These are phyloP conservation scores for Otatea glauca DNA, from an alignment of 176 grass and related monocot genomes.

Conservation along the genomic window DNA sequence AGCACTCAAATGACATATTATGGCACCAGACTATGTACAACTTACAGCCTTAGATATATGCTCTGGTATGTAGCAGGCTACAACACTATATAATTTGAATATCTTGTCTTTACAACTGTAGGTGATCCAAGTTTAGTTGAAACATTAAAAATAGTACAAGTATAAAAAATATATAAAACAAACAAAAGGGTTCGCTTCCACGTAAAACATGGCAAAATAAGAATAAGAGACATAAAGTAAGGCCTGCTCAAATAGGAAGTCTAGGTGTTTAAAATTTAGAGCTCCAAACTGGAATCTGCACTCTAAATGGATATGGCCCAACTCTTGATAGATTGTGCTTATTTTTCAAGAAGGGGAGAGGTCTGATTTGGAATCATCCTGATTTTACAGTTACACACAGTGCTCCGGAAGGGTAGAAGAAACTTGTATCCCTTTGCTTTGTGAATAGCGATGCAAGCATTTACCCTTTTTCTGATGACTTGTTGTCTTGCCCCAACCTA, in stretches of 20 bases:
- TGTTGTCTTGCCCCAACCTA: background rate
- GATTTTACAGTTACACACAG: background rate
- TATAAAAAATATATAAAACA: background rate
- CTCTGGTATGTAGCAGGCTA: background rate
- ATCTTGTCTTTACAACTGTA: background rate
- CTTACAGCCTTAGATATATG: background rate
- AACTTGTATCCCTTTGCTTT: background rate
- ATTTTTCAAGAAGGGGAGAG: background rate
- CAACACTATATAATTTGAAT: background rate
- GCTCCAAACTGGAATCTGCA: background rate
- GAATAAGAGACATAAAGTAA: background rate
- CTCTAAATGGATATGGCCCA: background rate
- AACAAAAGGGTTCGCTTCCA: background rate
- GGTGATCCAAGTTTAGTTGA: background rate
- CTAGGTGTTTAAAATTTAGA: background rate
- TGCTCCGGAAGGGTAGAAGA: background rate
- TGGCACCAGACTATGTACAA: background rate
- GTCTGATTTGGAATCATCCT: background rate
- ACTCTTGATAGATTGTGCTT: slow-evolving; percentile 2
- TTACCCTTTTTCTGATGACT: slow-evolving; percentile 13
- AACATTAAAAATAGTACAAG: background rate
- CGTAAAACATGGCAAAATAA: background rate
- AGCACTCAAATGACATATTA: slow-evolving; percentile 7
- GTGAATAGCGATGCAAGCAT: background rate
- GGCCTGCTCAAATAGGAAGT: background rate